Evolutionary conservation across 2,329 filamentous ascomycete genomes (phyloP), one percentile per base, ranked within the genome.

Genomic region (Cordyceps cicadae): DNA sequence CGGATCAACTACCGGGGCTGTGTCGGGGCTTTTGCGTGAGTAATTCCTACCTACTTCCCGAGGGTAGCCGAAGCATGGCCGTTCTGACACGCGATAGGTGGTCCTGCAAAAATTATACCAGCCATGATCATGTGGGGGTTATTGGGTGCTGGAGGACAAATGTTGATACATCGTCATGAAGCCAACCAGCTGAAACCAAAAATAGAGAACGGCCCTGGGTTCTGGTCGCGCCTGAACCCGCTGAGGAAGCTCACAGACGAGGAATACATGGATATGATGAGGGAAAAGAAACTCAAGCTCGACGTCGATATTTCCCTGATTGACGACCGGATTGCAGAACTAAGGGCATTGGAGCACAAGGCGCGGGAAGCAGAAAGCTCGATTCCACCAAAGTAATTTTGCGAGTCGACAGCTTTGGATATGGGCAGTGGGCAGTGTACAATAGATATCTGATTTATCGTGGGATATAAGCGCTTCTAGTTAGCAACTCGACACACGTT

Each of bases 221-320:
- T 81, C 37, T 79, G 84, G 53, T 87, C 84, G 37, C 86, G 81
- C 68, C 90, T 86, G 83, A 88, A 85, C 64, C 89, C 89, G 0
- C 77, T 94, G 63, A 87, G 81, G 66, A 81, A 82, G 14, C 75
- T 94, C 29, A 84, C 84, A 0, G 87, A 94, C 66, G 80, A 87
- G 29, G 86, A 94, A 66, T 94, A 94, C 68, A 81, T 82, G 62
- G 75, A 80, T 1, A 85, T 91, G 74, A 77, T 94, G 67, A 77
- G 80, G 34, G 88, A 92, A 70, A 90, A 87, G 73, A 74, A 91
- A 46, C 70, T 93, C 29, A 81, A 78, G 63, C 75, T 93, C 3
- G 87, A 94, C 65, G 88, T 84, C 1, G 88, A 93, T 63, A 91
- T 94, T 71, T 86, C 89, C 0, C 72, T 94, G 5, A 78, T 93